Percentiles rank a stretch among this genome's conserved stretches.
Evolutionary conservation across 1,284 basidiomycete species (phyloP).

Genomic region (Leccinum pachyderme): DNA sequence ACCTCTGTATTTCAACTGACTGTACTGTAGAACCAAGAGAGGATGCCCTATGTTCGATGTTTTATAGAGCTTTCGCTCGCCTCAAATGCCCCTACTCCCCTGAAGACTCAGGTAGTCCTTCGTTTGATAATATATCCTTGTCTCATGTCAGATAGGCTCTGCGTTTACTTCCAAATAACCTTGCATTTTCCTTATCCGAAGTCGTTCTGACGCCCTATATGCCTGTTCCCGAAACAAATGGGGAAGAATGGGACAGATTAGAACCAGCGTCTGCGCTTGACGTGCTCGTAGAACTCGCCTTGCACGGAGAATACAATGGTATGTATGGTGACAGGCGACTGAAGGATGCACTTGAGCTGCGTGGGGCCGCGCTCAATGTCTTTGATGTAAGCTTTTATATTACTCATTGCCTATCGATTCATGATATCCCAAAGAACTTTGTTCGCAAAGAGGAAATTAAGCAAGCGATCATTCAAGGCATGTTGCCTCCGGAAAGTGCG

Average conservation of each 20-base stretch:
- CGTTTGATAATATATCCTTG: constrained; percentile 6
- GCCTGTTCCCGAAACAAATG: constrained; percentile 79
- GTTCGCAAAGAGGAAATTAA: constrained; percentile 66
- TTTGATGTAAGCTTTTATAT: constrained; percentile 56
- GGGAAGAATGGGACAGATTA: constrained; percentile 84
- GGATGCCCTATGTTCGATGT: constrained; percentile 73
- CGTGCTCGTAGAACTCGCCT: constrained; percentile 65
- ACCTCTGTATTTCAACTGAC: constrained; percentile 1
- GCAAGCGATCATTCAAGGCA: constrained; percentile 62
- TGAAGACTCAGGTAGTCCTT: constrained; percentile 77
- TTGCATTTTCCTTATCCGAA: constrained; percentile 60
- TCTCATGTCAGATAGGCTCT: constrained; percentile 49
- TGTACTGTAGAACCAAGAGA: constrained; percentile 50
- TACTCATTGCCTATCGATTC: not conserved
- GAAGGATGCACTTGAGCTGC: constrained; percentile 63
- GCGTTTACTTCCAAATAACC: constrained; percentile 60
- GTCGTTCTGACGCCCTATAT: constrained; percentile 72
- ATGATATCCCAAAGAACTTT: constrained; percentile 54
- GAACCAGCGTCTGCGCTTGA: constrained; percentile 77
- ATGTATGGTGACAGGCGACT: constrained; percentile 51
- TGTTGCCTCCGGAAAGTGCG: constrained; percentile 56
- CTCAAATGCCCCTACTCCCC: constrained; percentile 83
- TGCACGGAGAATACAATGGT: constrained; percentile 78
- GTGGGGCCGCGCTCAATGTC: constrained; percentile 61
- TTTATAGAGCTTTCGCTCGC: constrained; percentile 87